These are phyloP conservation scores for Lophiostoma macrostomum DNA, from an alignment of 495 filamentous ascomycete species.

Conservation along the genomic window DNA sequence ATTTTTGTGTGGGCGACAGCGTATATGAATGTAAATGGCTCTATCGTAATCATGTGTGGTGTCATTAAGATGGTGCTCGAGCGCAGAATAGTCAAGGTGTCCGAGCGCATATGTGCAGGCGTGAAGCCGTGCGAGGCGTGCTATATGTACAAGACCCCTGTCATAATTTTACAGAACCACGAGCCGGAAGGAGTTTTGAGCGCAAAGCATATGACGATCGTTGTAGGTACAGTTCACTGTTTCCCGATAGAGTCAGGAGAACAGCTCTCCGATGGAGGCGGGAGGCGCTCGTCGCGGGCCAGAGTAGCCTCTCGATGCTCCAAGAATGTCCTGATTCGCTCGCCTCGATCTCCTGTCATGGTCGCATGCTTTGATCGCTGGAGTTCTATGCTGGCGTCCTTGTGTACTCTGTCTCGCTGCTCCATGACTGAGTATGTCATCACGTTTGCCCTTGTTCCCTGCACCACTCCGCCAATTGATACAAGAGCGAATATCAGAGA, in stretches of 20 bases:
- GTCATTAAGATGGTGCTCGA: conserved; percentile 2
- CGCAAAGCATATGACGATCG: not conserved
- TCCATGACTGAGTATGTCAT: conserved; percentile 57
- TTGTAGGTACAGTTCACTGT: not conserved
- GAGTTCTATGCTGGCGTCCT: conserved; percentile 60
- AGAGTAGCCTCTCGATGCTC: conserved; percentile 35
- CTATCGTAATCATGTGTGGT: not conserved
- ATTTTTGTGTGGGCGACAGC: too few species aligned
- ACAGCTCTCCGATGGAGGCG: conserved; percentile 37
- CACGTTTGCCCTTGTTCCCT: conserved; percentile 63
- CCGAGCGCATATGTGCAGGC: conserved; percentile 12
- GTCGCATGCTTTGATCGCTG: conserved; percentile 53
- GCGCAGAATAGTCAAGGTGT: conserved; percentile 5
- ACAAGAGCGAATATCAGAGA: conserved; percentile 63
- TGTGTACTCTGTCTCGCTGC: conserved; percentile 59
- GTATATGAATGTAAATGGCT: not conserved
- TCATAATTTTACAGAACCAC: too few species aligned
- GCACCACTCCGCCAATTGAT: conserved; percentile 62
- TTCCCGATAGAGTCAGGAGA: conserved; percentile 19
- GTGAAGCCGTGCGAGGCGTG: too few species aligned
- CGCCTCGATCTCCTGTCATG: conserved; percentile 50
- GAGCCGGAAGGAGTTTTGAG: not conserved
- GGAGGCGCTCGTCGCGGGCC: conserved; percentile 33
- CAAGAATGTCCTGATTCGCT: conserved; percentile 70
- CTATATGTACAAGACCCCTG: conserved; percentile 7